Conservation (phyloP, 495 filamentous ascomycete genomes). For the Penicillium cataractarum region DNA sequence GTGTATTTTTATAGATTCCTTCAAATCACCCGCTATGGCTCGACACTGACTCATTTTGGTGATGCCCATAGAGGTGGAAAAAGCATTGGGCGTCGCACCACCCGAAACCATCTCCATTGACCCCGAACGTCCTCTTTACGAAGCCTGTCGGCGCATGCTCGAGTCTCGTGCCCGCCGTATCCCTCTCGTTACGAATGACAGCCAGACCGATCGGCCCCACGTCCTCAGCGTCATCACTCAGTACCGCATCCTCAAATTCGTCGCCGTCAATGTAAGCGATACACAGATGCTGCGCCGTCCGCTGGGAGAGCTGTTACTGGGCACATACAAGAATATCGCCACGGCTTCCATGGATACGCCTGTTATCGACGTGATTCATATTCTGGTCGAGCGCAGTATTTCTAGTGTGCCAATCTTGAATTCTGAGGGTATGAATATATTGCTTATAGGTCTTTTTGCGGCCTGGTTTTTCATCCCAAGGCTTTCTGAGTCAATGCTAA, state of each 20-base stretch:
- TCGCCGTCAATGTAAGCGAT: slow-evolving; percentile 93
- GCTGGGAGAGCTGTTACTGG: slow-evolving; percentile 80
- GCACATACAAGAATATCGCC: slow-evolving; percentile 77
- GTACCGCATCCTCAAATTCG: slow-evolving; percentile 97
- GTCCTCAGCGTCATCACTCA: slow-evolving; percentile 97
- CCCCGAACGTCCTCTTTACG: slow-evolving; percentile 85
- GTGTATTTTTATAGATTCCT: slow-evolving; percentile 9
- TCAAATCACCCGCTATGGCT: not conserved
- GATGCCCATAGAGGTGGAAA: slow-evolving; percentile 77
- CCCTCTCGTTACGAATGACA: slow-evolving; percentile 90
- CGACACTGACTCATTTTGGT: slow-evolving; percentile 20
- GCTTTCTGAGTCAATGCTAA: not conserved
- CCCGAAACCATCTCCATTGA: slow-evolving; percentile 96
- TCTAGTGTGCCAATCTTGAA: slow-evolving; percentile 95
- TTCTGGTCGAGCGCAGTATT: slow-evolving; percentile 89
- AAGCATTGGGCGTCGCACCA: slow-evolving; percentile 84
- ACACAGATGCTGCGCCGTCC: slow-evolving; percentile 89
- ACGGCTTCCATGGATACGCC: slow-evolving; percentile 90
- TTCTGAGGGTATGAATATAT: slow-evolving; percentile 58
- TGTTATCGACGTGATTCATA: slow-evolving; percentile 94
- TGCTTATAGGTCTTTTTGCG: not conserved
- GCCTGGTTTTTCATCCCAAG: not conserved
- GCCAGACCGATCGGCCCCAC: slow-evolving; percentile 89
- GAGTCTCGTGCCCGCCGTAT: slow-evolving; percentile 91
- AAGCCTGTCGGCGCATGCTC: slow-evolving; percentile 93